phyloP scores from a whole-genome alignment of 2,329 filamentous ascomycete species.

The Fusarium sterilihyphosum region DNA sequence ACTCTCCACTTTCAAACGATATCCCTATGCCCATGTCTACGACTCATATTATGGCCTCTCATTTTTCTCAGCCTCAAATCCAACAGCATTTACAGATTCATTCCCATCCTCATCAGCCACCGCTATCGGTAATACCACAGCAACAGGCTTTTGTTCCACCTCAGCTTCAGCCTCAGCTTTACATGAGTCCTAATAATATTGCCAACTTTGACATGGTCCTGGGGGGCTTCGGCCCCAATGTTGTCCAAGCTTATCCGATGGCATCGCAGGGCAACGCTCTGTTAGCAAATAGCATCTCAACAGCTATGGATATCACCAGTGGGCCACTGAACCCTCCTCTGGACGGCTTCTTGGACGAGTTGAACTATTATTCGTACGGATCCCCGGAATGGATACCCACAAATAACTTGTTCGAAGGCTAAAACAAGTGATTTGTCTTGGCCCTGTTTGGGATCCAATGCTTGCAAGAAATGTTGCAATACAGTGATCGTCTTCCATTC shows the following conservation, averaged over 20 bases:
- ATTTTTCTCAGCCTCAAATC: conserved; percentile 30
- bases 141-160: conserved; percentile 33
- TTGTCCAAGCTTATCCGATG: conserved; percentile 25
- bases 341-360: conserved; percentile 59
- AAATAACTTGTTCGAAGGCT: conserved; percentile 37
- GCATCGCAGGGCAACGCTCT: conserved; percentile 14
- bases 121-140: conserved; percentile 22
- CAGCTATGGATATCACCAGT: neutral
- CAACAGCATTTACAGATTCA: conserved; percentile 33
- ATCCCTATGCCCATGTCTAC: conserved; percentile 18
- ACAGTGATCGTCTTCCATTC: neutral
- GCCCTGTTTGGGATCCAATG: no score
- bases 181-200: conserved; percentile 11
- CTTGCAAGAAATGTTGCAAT: neutral
- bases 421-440: conserved; percentile 3
- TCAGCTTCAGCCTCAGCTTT: conserved; percentile 22
- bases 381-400: conserved; percentile 39
- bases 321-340: conserved; percentile 44
- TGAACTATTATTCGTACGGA: conserved; percentile 57
- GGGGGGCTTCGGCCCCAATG: conserved; percentile 49
- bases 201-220: conserved; percentile 52
- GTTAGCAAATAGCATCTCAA: conserved; percentile 9
- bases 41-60: conserved; percentile 9
- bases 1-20: conserved; percentile 24
- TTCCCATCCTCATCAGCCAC: neutral